Base-by-base conservation (phyloP, 371 early-diverging fungal species). In the Apophysomyces elegans region DNA sequence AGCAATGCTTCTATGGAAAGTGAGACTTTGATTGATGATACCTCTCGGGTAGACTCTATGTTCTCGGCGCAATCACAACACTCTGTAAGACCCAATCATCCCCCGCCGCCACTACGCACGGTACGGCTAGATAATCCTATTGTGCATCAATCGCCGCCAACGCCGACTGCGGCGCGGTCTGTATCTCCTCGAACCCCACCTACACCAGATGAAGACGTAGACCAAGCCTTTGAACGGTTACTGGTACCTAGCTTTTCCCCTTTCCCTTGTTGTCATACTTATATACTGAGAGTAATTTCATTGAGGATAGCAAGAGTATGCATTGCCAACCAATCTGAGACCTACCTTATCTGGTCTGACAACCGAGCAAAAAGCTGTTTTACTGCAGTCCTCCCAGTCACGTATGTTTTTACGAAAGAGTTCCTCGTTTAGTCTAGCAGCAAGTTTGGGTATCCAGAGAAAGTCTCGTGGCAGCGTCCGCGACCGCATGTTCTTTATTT, bases 211-310 rank as follows among this genome's bases (percentile, higher is more conserved):
- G 69, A 76, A 46, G 78, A 76, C 44, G 66, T 83, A 9, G 76
- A 83, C 50, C 74, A 69, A 37, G 79, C 79, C 6, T 83, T 83
- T 62, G 73, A 77, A 18, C 59, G 75, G 16, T 50, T 83, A n/a
- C 37, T 79, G 74, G 81, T 77, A 71, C 73, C 59, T 36, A 26
- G 32, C 32, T 26, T 26, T 26, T 26, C 32, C 3, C 32, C 32
- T 2, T 26, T 26, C 32, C 32, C 32, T 26, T 26, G 32, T 26
- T 26, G 32, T 26, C 32, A 26, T 2, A 26, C 32, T 26, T 26
- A 26, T 26, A 26, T 26, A 26, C 32, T 26, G 3, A 26, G 32
- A 26, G 32, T 26, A 26, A 26, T 26, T 26, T 26, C 3, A 26
- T 45, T 13, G 16, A 21, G 2, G 32, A n/a, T 62, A 80, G 81